phyloP scores from a whole-genome alignment of 1,284 basidiomycete species.

The Sutorius eximius region DNA sequence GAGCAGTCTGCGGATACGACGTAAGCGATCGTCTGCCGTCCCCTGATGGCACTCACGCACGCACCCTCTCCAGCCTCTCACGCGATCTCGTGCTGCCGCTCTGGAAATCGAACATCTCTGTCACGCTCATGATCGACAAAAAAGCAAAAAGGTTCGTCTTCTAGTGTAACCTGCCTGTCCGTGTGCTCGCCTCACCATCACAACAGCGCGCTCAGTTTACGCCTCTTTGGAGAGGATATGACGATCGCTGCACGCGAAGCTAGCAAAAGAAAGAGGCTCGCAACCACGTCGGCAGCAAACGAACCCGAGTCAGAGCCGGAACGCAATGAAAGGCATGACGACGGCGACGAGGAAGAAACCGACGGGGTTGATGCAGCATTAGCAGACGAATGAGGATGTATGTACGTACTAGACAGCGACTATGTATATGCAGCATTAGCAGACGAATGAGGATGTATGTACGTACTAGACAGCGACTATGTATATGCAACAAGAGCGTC shows the following conservation, averaged over 20 bases:
- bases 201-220: constrained; percentile 69
- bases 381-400: constrained; percentile 7
- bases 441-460: constrained; percentile 6
- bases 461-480: constrained; percentile 16
- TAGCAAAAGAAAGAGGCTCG: constrained; percentile 27
- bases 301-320: constrained; percentile 5
- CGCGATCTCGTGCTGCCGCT: constrained; percentile 82
- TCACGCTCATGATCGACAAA: constrained; percentile 92
- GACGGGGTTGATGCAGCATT: constrained; percentile 8
- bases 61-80: constrained; percentile 49
- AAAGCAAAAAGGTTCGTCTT: constrained; percentile 79
- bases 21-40: constrained; percentile 39
- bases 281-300: background rate
- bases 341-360: constrained; percentile 9
- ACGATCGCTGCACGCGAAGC: constrained; percentile 53
- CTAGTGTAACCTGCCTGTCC: background rate
- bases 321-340: constrained; percentile 7
- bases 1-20: constrained; percentile 52
- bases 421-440: constrained; percentile 9
- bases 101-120: constrained; percentile 87
- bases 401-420: constrained; percentile 18
- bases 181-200: background rate
- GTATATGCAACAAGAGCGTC: constrained; percentile 1
- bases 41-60: background rate
- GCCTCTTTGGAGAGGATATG: constrained; percentile 77